Base-by-base conservation (phyloP, 148 eudicot species). In the Rheum nobile region DNA sequence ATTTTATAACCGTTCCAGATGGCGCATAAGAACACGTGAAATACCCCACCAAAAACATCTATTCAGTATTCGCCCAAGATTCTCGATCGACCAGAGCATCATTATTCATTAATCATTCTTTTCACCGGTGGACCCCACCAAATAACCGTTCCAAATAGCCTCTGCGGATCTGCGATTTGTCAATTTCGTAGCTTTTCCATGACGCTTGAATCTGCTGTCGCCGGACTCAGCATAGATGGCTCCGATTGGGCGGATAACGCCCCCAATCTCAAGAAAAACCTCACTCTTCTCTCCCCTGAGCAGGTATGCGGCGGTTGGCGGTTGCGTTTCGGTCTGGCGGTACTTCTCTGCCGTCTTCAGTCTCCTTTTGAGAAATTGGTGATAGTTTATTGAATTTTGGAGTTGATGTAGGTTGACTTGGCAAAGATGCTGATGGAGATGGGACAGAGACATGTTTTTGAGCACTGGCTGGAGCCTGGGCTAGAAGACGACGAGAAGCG, bases 401-500 rank as follows among this genome's bases (percentile, higher is more conserved):
- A 21, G 48, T 61, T 34, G 67, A 13, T 47, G 24, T 67, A 93
- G 98, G 84, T 87, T 59, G 87, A 91, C 38, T 24, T 94, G 80
- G 96, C 85, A 74, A 89, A 88, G 79, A 82, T 85, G 89, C 80
- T 94, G 79, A 9, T 91, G 75, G 85, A 86, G 72, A 83, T 86
- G 88, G 90, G 80, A 13, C 98, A 94, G 76, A 71, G 79, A 24
- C 97, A 91, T 76, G 57, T 94, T 82, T 94, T 94, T 76, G 76
- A 85, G 75, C 82, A 84, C 44, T 94, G 98, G 98, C 82, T 90
- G 38, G 81, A 83, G 26, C 91, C 88, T 38, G 98, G 97, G 4
- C 79, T 84, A 52, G 91, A 94, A 65, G 98, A 91, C 75, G 90
- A 87, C 74, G 81, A 87, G 79, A 94, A 94, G 76, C 47, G 48